Evolutionary conservation across 2,329 filamentous ascomycete species (phyloP).

Genomic region (Pseudogymnoascus sp.): DNA sequence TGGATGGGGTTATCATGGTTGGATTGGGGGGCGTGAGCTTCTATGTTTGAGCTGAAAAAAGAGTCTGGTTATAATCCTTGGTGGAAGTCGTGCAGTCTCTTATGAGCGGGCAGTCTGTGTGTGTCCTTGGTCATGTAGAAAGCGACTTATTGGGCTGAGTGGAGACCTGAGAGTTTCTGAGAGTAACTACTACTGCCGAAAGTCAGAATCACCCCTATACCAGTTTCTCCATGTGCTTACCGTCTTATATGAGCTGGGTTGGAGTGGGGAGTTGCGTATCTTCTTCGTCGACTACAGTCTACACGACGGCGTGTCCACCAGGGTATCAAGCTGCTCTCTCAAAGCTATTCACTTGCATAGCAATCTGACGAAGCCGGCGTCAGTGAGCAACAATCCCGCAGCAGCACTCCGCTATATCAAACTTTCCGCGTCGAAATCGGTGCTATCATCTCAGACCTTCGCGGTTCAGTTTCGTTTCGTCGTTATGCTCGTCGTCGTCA

Average conservation of each 20-base stretch:
- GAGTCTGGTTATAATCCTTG: not conserved
- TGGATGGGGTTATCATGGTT: slow-evolving; percentile 2
- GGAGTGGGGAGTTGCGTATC: not conserved
- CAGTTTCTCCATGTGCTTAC: not conserved
- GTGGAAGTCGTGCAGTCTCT: not conserved
- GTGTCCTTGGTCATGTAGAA: not conserved
- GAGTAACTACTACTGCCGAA: not conserved
- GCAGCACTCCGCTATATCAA: not conserved
- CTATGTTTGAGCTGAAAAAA: not conserved
- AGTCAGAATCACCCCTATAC: not conserved
- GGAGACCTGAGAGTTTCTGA: not conserved
- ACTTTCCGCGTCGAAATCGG: not conserved
- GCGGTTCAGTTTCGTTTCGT: not conserved
- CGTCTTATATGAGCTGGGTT: not conserved
- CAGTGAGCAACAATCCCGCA: not conserved
- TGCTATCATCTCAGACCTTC: not conserved
- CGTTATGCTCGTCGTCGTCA: not conserved
- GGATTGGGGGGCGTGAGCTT: not conserved
- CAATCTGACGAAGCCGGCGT: not conserved
- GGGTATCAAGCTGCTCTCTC: not conserved
- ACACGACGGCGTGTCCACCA: not conserved
- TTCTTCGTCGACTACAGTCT: not conserved
- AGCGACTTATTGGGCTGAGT: not conserved
- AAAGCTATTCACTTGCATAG: not conserved
- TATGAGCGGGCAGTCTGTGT: not conserved